Conservation (phyloP, 2,329 filamentous ascomycete genomes). For the Aspergillus melleus region DNA sequence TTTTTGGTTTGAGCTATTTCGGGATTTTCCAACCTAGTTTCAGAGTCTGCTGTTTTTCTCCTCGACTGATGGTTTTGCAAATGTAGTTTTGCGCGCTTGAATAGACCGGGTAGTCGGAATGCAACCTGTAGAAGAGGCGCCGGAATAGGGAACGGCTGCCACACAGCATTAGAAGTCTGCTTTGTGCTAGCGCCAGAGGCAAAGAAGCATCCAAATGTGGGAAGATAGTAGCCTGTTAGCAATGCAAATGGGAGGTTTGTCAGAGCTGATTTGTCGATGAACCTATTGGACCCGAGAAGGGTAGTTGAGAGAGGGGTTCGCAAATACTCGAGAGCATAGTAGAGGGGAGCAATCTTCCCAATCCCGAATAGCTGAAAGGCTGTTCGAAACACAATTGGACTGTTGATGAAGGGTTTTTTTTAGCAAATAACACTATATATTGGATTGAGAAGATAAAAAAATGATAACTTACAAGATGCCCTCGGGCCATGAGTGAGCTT, state of each 20-base stretch:
- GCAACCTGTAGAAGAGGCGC: constrained; percentile 5
- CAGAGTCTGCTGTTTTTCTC: too few relatives aligned
- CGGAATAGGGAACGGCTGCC: constrained; percentile 7
- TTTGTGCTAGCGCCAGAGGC: neutral
- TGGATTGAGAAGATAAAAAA: neutral
- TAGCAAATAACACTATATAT: too few relatives aligned
- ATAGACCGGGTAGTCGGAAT: neutral
- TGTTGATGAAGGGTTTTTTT: neutral
- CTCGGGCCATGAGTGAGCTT: neutral
- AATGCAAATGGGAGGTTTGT: neutral
- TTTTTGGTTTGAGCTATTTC: neutral
- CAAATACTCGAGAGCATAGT: constrained; percentile 7
- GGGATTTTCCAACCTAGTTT: neutral
- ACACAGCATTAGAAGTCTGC: constrained; percentile 1
- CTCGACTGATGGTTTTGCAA: too few relatives aligned
- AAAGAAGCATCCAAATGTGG: constrained; percentile 3
- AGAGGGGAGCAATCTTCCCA: constrained; percentile 6
- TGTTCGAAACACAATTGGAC: neutral
- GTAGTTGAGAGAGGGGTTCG: neutral
- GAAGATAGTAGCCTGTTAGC: constrained; percentile 5
- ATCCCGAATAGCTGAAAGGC: constrained; percentile 4
- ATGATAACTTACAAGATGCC: neutral
- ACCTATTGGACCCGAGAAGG: neutral
- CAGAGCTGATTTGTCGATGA: neutral
- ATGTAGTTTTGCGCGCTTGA: neutral